Conservation (phyloP, 768 basidiomycete species). For the Panaeolus papilionaceus region DNA sequence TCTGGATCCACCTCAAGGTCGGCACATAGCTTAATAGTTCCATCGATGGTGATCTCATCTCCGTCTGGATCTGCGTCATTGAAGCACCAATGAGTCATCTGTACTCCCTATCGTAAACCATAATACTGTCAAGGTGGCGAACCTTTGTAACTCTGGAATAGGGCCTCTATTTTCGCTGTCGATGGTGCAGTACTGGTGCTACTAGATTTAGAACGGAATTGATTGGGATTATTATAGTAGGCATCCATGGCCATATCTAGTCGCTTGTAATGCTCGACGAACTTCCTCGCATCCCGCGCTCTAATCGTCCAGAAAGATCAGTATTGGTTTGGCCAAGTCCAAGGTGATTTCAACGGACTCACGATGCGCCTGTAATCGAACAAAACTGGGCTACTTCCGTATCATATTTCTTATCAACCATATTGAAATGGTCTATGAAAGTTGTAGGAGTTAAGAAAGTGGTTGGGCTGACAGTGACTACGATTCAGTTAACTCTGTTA, state of each 20-base stretch:
- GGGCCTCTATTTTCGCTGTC: slow-evolving; percentile 55
- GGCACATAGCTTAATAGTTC: slow-evolving; percentile 78
- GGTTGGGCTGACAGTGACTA: background rate
- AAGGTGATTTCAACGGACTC: slow-evolving; percentile 37
- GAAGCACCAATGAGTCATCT: slow-evolving; percentile 14
- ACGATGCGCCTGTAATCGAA: slow-evolving; percentile 74
- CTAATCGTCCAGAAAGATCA: slow-evolving; percentile 41
- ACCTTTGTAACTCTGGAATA: slow-evolving; percentile 81
- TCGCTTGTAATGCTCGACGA: slow-evolving; percentile 71
- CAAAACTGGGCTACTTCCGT: slow-evolving; percentile 64
- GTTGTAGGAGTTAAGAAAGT: background rate
- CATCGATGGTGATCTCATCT: slow-evolving; percentile 76
- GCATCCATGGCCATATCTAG: slow-evolving; percentile 78
- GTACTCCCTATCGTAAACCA: background rate
- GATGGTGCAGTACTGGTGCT: slow-evolving; percentile 42
- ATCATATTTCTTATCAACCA: slow-evolving; percentile 55
- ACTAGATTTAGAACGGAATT: slow-evolving; percentile 35
- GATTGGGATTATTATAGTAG: slow-evolving; percentile 64
- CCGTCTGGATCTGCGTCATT: slow-evolving; percentile 53
- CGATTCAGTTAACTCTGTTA: slow-evolving; percentile 8
- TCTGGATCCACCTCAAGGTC: slow-evolving; percentile 77
- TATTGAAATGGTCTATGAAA: slow-evolving; percentile 21
- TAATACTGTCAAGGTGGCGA: slow-evolving; percentile 15
- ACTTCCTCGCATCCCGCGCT: slow-evolving; percentile 66
- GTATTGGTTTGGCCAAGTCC: slow-evolving; percentile 27